These are phyloP conservation scores for Xerocomus nothofagi DNA, from an alignment of 1,284 basidiomycete genomes.

Conservation along the genomic window DNA sequence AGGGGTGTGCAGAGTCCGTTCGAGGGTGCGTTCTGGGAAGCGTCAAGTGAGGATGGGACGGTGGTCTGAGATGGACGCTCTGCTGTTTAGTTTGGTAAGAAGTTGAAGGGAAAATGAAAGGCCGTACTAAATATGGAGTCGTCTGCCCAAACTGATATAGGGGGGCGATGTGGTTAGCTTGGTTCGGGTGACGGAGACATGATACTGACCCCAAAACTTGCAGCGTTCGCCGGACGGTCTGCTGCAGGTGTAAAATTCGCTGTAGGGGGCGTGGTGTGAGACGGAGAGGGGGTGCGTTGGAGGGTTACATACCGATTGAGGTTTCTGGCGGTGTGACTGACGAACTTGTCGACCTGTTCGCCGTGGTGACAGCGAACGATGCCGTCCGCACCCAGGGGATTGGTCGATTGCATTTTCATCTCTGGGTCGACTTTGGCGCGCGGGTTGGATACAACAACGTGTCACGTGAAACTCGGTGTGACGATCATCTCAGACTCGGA, in stretches of 20 bases:
- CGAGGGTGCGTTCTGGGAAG: neutral
- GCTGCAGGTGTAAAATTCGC: conserved; percentile 37
- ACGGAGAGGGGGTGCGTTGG: neutral
- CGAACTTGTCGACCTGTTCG: conserved; percentile 22
- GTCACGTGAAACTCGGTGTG: conserved; percentile 19
- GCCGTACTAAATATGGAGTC: conserved; percentile 26
- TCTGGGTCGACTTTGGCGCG: too few species aligned
- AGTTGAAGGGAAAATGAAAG: neutral
- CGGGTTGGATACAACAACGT: too few species aligned
- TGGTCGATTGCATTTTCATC: conserved; percentile 14
- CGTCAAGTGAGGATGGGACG: neutral
- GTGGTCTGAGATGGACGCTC: neutral
- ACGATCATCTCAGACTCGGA: neutral
- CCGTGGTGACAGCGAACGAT: conserved; percentile 34
- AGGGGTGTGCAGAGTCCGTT: conserved; percentile 5
- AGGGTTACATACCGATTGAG: conserved; percentile 34
- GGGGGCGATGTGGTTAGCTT: conserved; percentile 1
- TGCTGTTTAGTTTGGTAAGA: conserved; percentile 10
- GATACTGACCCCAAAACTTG: conserved; percentile 38
- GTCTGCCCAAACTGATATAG: conserved; percentile 40
- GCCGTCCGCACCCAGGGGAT: conserved; percentile 28
- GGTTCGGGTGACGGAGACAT: neutral
- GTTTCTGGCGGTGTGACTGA: conserved; percentile 32
- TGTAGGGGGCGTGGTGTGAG: conserved; percentile 10
- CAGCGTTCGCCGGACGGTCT: conserved; percentile 28